These are phyloP conservation scores for Wakefieldia striispora DNA, from an alignment of 768 basidiomycete genomes.

Conservation along the genomic window DNA sequence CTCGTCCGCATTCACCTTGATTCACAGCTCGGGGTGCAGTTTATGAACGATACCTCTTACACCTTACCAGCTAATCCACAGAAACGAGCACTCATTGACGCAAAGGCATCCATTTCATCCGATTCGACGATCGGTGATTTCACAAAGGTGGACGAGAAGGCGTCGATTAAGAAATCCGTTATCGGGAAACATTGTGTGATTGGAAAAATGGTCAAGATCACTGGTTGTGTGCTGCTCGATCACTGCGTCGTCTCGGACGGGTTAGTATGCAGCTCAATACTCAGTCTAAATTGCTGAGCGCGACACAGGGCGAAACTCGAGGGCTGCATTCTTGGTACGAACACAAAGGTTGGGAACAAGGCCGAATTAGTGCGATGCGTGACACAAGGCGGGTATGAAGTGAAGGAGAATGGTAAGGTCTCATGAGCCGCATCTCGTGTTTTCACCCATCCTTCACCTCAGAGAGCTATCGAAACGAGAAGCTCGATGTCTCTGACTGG, in stretches of 20 bases:
- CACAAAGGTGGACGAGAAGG: constrained; percentile 76
- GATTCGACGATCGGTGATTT: constrained; percentile 84
- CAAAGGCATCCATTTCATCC: constrained; percentile 77
- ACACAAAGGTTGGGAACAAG: constrained; percentile 68
- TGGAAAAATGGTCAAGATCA: constrained; percentile 80
- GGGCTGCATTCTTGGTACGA: constrained; percentile 71
- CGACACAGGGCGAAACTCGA: constrained; percentile 67
- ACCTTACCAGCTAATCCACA: constrained; percentile 58
- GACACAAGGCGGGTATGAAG: constrained; percentile 78
- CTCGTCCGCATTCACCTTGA: neutral
- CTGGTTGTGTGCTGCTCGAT: constrained; percentile 81
- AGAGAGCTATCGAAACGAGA: constrained; percentile 59
- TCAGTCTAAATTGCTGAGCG: constrained; percentile 1
- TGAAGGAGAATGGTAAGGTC: constrained; percentile 54
- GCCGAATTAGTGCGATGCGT: constrained; percentile 67
- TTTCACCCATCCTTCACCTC: neutral
- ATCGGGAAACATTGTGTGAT: constrained; percentile 83
- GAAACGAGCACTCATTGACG: constrained; percentile 68
- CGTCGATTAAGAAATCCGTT: constrained; percentile 75
- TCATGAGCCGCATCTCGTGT: neutral
- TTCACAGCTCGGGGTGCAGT: constrained; percentile 31
- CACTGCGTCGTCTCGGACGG: constrained; percentile 88
- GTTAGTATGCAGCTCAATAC: constrained; percentile 35
- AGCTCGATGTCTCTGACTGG: constrained; percentile 57
- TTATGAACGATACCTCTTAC: constrained; percentile 51